Base-by-base conservation (phyloP, 2,329 filamentous ascomycete genomes). In the Diaporthe amygdali region DNA sequence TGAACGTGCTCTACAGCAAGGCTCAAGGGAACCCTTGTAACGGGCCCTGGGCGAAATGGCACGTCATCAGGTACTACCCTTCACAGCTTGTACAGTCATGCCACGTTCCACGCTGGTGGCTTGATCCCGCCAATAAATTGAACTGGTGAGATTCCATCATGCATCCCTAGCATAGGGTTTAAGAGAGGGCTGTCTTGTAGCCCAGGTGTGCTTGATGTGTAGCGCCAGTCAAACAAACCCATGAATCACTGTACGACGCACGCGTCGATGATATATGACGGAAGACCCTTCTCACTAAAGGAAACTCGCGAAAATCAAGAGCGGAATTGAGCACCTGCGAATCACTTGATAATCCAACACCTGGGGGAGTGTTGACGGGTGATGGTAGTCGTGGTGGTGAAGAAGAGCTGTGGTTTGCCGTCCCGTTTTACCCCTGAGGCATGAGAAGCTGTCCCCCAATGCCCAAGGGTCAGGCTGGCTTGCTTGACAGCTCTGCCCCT, bases 351-450 rank as follows among this genome's bases (percentile, higher is more conserved):
- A 15, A 37, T 25, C 20, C 6, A 7, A 27, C 22, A 15, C 2
- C 22, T 39, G 54, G 54, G 34, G n/a, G n/a, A n/a, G n/a, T n/a
- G n/a, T n/a, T 15, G 14, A 34, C 37, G 7, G 17, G 27, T 9
- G 25, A 82, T 82, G 67, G 47, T 74, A 64, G 49, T 54, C 17
- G 20, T 22, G 66, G 49, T 54, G 17, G 20, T 22, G 14, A 67
- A 17, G 22, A n/a, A 49, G 47, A 41, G 56, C 39, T 44, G 39
- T 32, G n/a, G 32, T 44, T 32, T 44, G 34, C 20, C 17, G 64
- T 34, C 17, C 20, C 34, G 17, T 5, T 32, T 67, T 55, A 67
- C 64, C 64, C 49, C 64, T 55, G 64, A 68, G 66, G 66, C 66
- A 32, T 20, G 10, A 46, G 66, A 25, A 59, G 52, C 49, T 68